A percentile compares a stretch with the other conserved stretches of the same genome.
Conservation (phyloP, 1,139 yeast genomes). For the Cylindricascospora bacillispora region DNA sequence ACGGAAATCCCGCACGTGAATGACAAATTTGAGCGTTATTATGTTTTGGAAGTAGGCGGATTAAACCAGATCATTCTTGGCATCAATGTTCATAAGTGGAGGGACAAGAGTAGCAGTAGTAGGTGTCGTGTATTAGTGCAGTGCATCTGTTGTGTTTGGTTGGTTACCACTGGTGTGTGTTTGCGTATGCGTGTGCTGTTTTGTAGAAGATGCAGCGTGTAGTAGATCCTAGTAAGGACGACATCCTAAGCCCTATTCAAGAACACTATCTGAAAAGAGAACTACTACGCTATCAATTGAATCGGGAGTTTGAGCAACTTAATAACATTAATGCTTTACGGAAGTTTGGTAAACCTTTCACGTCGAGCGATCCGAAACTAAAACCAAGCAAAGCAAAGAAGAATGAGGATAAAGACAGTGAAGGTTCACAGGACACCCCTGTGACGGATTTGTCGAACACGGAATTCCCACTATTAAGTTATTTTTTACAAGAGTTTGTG, state of each 20-base stretch:
- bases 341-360: constrained; percentile 1
- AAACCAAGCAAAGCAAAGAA: constrained; percentile 1
- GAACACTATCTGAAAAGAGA: constrained; percentile 83
- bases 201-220: too few species aligned
- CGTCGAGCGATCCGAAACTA: constrained; percentile 11
- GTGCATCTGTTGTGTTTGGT: too few species aligned
- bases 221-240: too few species aligned
- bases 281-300: constrained; percentile 48
- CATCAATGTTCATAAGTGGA: too few species aligned
- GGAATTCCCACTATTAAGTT: constrained; percentile 54
- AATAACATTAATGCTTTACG: constrained; percentile 28
- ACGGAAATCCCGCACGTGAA: too few species aligned
- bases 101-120: too few species aligned
- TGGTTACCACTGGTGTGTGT: too few species aligned
- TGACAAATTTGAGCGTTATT: too few species aligned
- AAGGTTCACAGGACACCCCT: background rate
- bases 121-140: too few species aligned
- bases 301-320: constrained; percentile 46
- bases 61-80: too few species aligned
- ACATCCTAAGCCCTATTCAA: constrained; percentile 48
- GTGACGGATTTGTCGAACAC: constrained; percentile 7
- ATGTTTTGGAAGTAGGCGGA: too few species aligned
- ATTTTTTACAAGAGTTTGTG: constrained; percentile 49
- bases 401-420: background rate
- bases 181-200: too few species aligned